These are phyloP conservation scores for Magnaporthiopsis incrustans DNA, from an alignment of 2,329 filamentous ascomycete species.

Conservation along the genomic window DNA sequence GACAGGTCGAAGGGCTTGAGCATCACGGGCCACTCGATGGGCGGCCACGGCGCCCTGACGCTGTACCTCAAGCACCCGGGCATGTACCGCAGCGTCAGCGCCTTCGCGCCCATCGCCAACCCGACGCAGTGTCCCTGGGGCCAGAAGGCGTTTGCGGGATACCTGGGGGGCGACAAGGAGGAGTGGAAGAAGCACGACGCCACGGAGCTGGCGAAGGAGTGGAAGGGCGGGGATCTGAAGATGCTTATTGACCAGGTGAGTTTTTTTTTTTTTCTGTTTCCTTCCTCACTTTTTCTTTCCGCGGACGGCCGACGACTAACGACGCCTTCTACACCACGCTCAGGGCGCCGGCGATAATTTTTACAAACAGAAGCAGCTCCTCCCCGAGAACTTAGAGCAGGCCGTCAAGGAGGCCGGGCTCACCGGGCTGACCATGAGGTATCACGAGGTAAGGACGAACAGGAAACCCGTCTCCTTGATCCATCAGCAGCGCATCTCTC, in stretches of 20 bases:
- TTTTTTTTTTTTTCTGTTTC: constrained; percentile 15
- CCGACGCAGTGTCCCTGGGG: constrained; percentile 85
- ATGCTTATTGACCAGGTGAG: constrained; percentile 79
- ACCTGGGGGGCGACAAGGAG: constrained; percentile 69
- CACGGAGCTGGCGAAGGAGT: constrained; percentile 75
- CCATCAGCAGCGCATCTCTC: background rate
- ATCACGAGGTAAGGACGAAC: constrained; percentile 56
- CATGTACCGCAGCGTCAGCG: constrained; percentile 79
- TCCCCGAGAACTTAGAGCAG: constrained; percentile 85
- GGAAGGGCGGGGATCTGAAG: constrained; percentile 57
- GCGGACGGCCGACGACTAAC: background rate
- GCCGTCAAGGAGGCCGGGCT: constrained; percentile 71
- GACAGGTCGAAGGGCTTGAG: constrained; percentile 59
- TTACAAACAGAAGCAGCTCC: constrained; percentile 85
- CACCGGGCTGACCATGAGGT: constrained; percentile 66
- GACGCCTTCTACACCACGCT: background rate
- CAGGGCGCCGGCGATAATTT: constrained; percentile 92
- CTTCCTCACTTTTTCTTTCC: too few relatives aligned
- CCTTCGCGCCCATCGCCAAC: constrained; percentile 86
- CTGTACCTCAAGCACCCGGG: constrained; percentile 88
- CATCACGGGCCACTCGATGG: constrained; percentile 95
- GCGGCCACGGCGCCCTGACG: constrained; percentile 89
- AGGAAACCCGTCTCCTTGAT: background rate
- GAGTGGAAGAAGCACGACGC: constrained; percentile 89
- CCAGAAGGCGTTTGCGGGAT: constrained; percentile 87